These are phyloP conservation scores for Dianthus caryophyllus DNA, from an alignment of 148 eudicot species.

Conservation along the genomic window DNA sequence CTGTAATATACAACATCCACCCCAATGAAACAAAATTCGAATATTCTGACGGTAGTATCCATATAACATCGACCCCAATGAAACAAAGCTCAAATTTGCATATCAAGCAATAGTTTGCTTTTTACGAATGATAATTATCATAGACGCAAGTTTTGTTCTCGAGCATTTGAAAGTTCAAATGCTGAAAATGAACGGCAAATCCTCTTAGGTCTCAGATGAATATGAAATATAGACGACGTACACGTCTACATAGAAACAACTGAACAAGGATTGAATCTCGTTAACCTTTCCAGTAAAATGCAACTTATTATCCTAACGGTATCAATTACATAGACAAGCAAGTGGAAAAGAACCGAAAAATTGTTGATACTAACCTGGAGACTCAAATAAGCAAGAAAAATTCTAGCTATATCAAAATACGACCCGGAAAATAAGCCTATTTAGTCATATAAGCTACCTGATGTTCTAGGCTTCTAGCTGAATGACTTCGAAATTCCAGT, in stretches of 20 bases:
- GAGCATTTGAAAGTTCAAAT: not conserved
- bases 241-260: not conserved
- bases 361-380: not conserved
- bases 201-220: not conserved
- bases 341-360: slow-evolving; percentile 13
- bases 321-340: no score
- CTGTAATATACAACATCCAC: not conserved
- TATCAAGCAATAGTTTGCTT: no score
- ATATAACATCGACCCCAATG: not conserved
- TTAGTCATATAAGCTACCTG: slow-evolving; percentile 23
- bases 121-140: no score
- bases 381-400: not conserved
- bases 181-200: not conserved
- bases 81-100: no score
- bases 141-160: no score
- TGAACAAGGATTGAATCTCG: not conserved
- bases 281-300: not conserved
- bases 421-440: slow-evolving; percentile 13
- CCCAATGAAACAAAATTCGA: not conserved
- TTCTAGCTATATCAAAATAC: slow-evolving; percentile 27
- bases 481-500: slow-evolving; percentile 75
- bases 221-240: no score
- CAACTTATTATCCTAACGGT: not conserved
- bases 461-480: slow-evolving; percentile 32
- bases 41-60: not conserved